These are phyloP conservation scores for Leishmania guyanensis DNA, from an alignment of 208 protist genomes.

Conservation along the genomic window DNA sequence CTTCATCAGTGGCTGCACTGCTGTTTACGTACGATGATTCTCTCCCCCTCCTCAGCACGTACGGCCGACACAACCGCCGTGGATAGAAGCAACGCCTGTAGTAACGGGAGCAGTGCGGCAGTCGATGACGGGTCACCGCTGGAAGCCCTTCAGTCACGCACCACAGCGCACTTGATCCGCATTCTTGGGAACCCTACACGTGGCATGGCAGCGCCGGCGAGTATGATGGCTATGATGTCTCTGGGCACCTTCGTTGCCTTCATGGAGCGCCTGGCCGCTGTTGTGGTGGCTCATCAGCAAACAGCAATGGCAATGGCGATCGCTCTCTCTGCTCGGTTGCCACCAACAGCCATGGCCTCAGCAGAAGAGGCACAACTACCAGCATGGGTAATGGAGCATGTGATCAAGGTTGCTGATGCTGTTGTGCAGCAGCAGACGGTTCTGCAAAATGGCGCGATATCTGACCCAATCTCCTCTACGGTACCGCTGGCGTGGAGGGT, in stretches of 20 bases:
- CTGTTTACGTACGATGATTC: not conserved
- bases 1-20: slow-evolving; percentile 15
- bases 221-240: slow-evolving; percentile 5
- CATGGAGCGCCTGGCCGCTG: slow-evolving; percentile 14
- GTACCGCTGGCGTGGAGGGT: slow-evolving; percentile 9
- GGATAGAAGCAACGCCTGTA: not conserved
- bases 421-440: not conserved
- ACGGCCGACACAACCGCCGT: not conserved
- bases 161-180: not conserved
- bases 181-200: not conserved
- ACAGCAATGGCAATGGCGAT: slow-evolving; percentile 20
- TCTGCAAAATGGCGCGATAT: not conserved
- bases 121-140: not conserved
- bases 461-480: not conserved
- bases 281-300: slow-evolving; percentile 10
- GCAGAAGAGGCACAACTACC: not conserved
- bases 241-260: slow-evolving; percentile 18
- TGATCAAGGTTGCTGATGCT: slow-evolving; percentile 1
- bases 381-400: slow-evolving; percentile 5
- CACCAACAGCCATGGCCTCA: not conserved
- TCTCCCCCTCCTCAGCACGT: not conserved
- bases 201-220: not conserved
- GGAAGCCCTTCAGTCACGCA: slow-evolving; percentile 13
- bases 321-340: slow-evolving; percentile 13
- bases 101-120: not conserved